These are phyloP conservation scores for Phytophthora macrochlamydospora DNA, from an alignment of 352 stramenopile genomes.

Conservation along the genomic window DNA sequence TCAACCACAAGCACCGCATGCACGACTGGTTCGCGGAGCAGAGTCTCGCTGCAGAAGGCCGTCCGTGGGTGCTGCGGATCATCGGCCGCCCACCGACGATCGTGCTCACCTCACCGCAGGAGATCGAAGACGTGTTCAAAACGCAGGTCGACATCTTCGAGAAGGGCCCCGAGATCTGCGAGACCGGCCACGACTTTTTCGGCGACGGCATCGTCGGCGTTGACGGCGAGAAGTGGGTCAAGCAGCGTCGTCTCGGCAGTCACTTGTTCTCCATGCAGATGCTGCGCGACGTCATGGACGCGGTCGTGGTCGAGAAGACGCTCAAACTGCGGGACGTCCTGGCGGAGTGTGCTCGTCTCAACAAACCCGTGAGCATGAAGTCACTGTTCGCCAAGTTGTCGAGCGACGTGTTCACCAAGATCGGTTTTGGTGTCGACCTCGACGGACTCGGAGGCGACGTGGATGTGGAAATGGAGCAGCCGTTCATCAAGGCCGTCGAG, in stretches of 20 bases:
- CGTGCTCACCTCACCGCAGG: slow-evolving; percentile 23
- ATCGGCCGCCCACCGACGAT: slow-evolving; percentile 32
- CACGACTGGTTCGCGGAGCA: slow-evolving; percentile 64
- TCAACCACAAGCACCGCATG: slow-evolving; percentile 38
- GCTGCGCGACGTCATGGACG: slow-evolving; percentile 52
- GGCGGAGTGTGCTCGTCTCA: slow-evolving; percentile 7
- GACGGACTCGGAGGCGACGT: slow-evolving; percentile 27
- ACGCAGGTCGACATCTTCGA: slow-evolving; percentile 58
- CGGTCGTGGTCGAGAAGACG: slow-evolving; percentile 36
- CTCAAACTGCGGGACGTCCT: slow-evolving; percentile 33
- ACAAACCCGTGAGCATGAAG: slow-evolving; percentile 32
- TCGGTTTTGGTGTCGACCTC: slow-evolving; percentile 37
- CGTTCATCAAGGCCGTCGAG: slow-evolving; percentile 35
- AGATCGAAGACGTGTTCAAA: slow-evolving; percentile 36
- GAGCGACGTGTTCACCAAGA: slow-evolving; percentile 36
- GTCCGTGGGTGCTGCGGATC: slow-evolving; percentile 45
- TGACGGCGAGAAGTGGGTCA: slow-evolving; percentile 55
- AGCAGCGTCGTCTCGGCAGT: slow-evolving; percentile 75
- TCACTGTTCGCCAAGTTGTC: slow-evolving; percentile 27
- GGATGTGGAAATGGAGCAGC: slow-evolving; percentile 28
- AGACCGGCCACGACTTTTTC: slow-evolving; percentile 42
- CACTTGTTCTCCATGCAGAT: slow-evolving; percentile 80
- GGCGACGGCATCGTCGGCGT: slow-evolving; percentile 54
- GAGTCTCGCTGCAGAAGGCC: slow-evolving; percentile 27
- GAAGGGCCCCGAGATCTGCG: slow-evolving; percentile 26